phyloP scores from a whole-genome alignment of 2,329 filamentous ascomycete species.

The Epichloe bromicola region DNA sequence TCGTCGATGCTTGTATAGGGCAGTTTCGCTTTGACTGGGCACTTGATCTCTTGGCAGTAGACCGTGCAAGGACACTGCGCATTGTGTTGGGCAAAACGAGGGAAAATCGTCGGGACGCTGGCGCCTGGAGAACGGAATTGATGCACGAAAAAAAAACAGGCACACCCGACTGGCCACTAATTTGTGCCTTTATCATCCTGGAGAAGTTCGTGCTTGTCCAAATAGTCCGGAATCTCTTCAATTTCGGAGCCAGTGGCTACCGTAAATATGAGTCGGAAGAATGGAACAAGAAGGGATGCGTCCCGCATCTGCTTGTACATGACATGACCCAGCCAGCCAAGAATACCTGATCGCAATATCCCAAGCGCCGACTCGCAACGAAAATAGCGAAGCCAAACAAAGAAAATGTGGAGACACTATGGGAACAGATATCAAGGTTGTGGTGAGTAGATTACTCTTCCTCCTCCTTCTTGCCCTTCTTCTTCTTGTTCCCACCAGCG shows the following conservation, averaged over 20 bases:
- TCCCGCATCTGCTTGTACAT: slow-evolving; percentile 14
- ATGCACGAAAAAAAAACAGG: no score
- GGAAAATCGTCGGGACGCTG: no score
- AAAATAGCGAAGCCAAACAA: slow-evolving; percentile 27
- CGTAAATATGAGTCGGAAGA: slow-evolving; percentile 1
- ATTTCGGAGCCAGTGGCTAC: not conserved
- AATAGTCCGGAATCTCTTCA: not conserved
- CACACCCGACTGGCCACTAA: no score
- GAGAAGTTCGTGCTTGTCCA: not conserved
- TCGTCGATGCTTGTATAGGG: no score
- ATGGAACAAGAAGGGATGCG: slow-evolving; percentile 14
- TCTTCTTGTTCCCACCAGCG: slow-evolving; percentile 43
- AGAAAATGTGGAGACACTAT: slow-evolving; percentile 22
- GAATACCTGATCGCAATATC: slow-evolving; percentile 31
- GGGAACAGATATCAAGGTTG: slow-evolving; percentile 25
- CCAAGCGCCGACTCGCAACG: slow-evolving; percentile 27
- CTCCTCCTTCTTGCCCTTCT: slow-evolving; percentile 58
- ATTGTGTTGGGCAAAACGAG: no score
- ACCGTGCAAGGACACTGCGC: no score
- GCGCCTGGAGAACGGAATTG: no score
- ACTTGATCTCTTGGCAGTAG: no score
- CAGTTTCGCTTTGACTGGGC: no score
- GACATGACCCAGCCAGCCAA: slow-evolving; percentile 16
- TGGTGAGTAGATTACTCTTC: slow-evolving; percentile 23
- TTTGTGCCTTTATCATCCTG: no score